A percentile compares a stretch with the other conserved stretches of the same genome.
Conservation (phyloP, 495 filamentous ascomycete species). For the Aspergillus sclerotioniger region DNA sequence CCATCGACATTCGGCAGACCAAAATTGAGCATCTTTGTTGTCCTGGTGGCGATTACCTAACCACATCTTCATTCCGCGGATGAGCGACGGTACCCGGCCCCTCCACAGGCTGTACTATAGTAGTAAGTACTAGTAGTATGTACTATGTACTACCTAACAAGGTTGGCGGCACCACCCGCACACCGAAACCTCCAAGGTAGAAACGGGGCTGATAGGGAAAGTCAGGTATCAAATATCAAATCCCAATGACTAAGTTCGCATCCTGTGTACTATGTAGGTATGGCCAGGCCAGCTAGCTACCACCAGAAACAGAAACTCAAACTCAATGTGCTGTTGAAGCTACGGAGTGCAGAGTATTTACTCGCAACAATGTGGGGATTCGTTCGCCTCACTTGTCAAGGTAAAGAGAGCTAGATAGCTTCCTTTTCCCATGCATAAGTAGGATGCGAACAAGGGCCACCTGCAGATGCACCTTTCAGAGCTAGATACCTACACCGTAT, state of each 20-base stretch:
- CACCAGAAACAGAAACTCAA: too few relatives aligned
- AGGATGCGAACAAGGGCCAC: background rate
- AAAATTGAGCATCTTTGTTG: background rate
- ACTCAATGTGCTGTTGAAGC: too few relatives aligned
- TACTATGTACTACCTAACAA: too few relatives aligned
- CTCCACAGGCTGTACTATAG: too few relatives aligned
- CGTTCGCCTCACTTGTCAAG: background rate
- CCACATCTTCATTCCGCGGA: background rate
- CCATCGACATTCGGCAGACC: too few relatives aligned
- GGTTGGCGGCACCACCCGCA: slow-evolving; percentile 1
- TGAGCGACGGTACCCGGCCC: background rate
- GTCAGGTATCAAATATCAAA: background rate
- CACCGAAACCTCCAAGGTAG: background rate
- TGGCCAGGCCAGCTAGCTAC: too few relatives aligned
- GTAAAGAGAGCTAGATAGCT: too few relatives aligned
- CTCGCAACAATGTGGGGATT: background rate
- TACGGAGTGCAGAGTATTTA: too few relatives aligned
- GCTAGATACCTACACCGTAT: background rate
- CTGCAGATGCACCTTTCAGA: background rate
- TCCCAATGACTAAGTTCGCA: background rate
- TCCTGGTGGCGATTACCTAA: background rate
- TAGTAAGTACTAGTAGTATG: too few relatives aligned
- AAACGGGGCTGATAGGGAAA: background rate
- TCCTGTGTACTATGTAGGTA: too few relatives aligned
- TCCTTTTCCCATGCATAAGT: background rate